Evolutionary conservation across 495 filamentous ascomycete species (phyloP).

Genomic region (Amphirosellinia nigrospora): DNA sequence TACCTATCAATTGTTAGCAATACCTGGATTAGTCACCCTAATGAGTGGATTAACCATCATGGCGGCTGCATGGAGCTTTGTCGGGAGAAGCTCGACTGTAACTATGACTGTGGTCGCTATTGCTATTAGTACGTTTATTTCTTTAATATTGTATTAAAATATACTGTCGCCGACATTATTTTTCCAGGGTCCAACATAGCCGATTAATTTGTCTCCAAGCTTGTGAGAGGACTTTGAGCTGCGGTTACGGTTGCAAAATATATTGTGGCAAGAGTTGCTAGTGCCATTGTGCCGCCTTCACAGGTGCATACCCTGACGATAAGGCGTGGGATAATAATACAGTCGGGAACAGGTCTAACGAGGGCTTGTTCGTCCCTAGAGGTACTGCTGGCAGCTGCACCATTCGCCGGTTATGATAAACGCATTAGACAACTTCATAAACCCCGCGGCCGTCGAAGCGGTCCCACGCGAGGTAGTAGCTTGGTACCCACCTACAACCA

Average conservation of each 20-base stretch:
- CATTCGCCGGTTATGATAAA: too few species aligned
- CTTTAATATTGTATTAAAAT: not conserved
- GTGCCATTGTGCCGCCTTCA: conserved; percentile 9
- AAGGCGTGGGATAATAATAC: too few species aligned
- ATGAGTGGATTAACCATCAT: conserved; percentile 57
- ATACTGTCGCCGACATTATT: conserved; percentile 37
- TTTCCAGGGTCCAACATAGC: conserved; percentile 63
- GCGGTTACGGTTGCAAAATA: conserved; percentile 63
- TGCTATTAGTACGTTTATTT: conserved; percentile 51
- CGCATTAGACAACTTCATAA: too few species aligned
- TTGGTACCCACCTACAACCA: too few species aligned
- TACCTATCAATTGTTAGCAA: conserved; percentile 50
- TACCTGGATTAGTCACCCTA: conserved; percentile 54
- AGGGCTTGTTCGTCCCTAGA: too few species aligned
- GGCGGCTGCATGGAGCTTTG: conserved; percentile 67
- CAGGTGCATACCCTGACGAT: too few species aligned
- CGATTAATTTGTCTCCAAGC: conserved; percentile 69
- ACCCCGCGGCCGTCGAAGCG: too few species aligned
- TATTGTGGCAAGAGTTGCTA: conserved; percentile 49
- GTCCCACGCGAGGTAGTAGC: too few species aligned
- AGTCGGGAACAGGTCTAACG: too few species aligned
- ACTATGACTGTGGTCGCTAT: conserved; percentile 48
- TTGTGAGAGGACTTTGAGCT: conserved; percentile 63
- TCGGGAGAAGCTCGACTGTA: conserved; percentile 46
- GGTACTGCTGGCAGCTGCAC: too few species aligned